Conservation (phyloP, 768 basidiomycete species). For the Coprinellus micaceus region DNA sequence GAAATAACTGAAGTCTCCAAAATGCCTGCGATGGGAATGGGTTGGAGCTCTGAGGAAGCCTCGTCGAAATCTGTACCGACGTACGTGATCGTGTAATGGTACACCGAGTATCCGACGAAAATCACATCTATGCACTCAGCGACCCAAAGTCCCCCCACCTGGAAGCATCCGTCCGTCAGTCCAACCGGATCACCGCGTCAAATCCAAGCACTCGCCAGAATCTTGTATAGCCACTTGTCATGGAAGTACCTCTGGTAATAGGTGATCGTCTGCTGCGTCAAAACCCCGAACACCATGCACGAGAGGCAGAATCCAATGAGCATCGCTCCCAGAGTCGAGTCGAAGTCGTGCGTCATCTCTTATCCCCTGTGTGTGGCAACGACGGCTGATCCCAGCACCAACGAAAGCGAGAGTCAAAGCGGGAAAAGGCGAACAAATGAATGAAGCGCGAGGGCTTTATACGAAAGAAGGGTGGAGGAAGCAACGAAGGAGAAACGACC, state of each 20-base stretch:
- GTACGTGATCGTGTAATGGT: constrained; percentile 54
- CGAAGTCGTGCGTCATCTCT: constrained; percentile 19
- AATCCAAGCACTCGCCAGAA: constrained; percentile 20
- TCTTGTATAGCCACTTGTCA: constrained; percentile 32
- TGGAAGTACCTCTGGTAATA: constrained; percentile 38
- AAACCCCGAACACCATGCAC: constrained; percentile 37
- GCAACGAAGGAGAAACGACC: background rate
- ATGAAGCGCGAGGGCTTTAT: background rate
- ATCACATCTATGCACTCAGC: constrained; percentile 47
- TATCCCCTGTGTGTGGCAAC: too few relatives aligned
- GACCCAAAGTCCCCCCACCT: constrained; percentile 31
- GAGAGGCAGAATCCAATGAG: constrained; percentile 38
- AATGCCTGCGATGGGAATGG: constrained; percentile 31
- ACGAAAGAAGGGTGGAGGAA: background rate
- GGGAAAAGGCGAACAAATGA: too few relatives aligned
- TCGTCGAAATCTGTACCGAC: constrained; percentile 16
- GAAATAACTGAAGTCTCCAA: constrained; percentile 22
- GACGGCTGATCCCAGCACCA: too few relatives aligned
- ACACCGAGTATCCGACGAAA: constrained; percentile 49
- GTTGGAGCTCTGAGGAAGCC: constrained; percentile 4
- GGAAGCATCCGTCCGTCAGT: background rate
- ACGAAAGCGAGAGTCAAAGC: too few relatives aligned
- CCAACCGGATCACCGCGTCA: too few relatives aligned
- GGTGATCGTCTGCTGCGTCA: constrained; percentile 34
- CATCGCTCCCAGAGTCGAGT: constrained; percentile 37